Percentiles rank a stretch among this genome's conserved stretches.
Evolutionary conservation across 2,329 filamentous ascomycete species (phyloP).

Genomic region (Epichloe hybrida): DNA sequence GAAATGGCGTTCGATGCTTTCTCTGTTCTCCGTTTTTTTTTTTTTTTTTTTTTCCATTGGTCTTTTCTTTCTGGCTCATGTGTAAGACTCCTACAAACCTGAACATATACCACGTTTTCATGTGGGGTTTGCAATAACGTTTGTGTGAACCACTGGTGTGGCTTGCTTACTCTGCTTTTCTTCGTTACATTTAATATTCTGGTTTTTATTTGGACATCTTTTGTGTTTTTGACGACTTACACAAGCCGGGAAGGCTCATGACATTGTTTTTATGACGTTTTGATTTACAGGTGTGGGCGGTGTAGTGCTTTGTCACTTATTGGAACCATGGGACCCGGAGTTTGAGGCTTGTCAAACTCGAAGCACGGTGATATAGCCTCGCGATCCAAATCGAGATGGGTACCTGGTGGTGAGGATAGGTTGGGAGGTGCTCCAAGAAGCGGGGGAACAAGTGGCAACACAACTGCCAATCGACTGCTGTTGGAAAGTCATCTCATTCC

Average conservation of each 20-base stretch:
- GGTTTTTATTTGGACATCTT: not conserved
- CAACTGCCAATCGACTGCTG: too few species aligned
- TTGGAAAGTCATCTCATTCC: too few species aligned
- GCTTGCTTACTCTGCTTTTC: not conserved
- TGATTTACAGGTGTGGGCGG: not conserved
- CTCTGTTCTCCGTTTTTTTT: not conserved
- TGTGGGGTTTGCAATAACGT: not conserved
- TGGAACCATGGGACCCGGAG: constrained; percentile 1
- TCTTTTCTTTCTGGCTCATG: not conserved
- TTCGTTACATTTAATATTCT: not conserved
- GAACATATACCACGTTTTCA: not conserved
- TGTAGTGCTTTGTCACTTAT: not conserved
- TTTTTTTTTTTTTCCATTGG: not conserved
- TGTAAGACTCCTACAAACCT: not conserved
- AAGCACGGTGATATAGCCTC: too few species aligned
- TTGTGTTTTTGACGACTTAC: constrained; percentile 3
- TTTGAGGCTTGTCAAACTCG: not conserved
- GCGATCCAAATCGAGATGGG: too few species aligned
- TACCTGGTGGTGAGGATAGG: too few species aligned
- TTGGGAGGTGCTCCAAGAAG: too few species aligned
- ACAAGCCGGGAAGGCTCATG: not conserved
- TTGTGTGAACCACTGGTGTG: not conserved
- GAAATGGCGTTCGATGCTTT: constrained; percentile 7
- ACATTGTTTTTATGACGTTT: not conserved
- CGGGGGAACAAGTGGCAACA: too few species aligned